Evolutionary conservation across 148 eudicot genomes (phyloP).

Genomic region (Fagopyrum tataricum): DNA sequence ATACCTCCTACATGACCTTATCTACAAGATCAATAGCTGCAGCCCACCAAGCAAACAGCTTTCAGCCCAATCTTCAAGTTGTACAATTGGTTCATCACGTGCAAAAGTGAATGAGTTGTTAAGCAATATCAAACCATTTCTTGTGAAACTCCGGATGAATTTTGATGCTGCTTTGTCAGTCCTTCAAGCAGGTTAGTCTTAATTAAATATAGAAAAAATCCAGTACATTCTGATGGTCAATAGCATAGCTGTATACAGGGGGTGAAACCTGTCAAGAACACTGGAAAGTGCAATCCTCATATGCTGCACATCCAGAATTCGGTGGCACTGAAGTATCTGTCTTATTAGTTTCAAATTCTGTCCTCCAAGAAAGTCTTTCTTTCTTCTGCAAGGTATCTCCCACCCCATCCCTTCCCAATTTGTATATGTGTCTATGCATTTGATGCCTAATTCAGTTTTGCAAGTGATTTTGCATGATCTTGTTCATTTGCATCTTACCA

Average conservation of each 20-base stretch:
- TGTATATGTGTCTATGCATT: not conserved
- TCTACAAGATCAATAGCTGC: constrained; percentile 31
- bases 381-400: constrained; percentile 40
- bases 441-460: not conserved
- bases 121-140: constrained; percentile 30
- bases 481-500: constrained; percentile 7
- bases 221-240: constrained; percentile 2
- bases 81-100: constrained; percentile 26
- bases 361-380: constrained; percentile 39
- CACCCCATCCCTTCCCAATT: not conserved
- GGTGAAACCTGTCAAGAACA: constrained; percentile 42
- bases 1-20: constrained; percentile 51
- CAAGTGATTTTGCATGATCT: not conserved
- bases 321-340: constrained; percentile 23
- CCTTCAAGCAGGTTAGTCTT: constrained; percentile 32
- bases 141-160: constrained; percentile 34
- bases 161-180: constrained; percentile 32
- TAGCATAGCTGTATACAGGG: constrained; percentile 23
- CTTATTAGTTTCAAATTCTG: constrained; percentile 24
- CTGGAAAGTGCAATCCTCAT: constrained; percentile 39
- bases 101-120: constrained; percentile 30
- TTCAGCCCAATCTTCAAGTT: constrained; percentile 21
- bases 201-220: constrained; percentile 16
- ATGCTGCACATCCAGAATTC: constrained; percentile 39
- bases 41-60: constrained; percentile 31